These are phyloP conservation scores for Suhomyces prunicola DNA, from an alignment of 805 yeast genomes.

Conservation along the genomic window DNA sequence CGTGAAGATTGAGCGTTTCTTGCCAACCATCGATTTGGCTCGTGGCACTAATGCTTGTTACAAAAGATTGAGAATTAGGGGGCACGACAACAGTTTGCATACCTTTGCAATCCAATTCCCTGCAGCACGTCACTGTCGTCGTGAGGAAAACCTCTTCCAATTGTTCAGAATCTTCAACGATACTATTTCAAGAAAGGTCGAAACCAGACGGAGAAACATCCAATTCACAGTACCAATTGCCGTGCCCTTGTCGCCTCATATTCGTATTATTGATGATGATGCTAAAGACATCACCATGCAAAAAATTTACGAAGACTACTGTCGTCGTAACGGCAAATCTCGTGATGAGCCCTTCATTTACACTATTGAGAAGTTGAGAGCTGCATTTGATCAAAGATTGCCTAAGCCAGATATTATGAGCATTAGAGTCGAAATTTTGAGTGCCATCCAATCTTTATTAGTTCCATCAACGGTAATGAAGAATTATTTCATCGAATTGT, in stretches of 20 bases:
- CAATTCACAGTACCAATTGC: conserved; percentile 87
- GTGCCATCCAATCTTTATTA: conserved; percentile 81
- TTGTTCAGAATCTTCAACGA: conserved; percentile 86
- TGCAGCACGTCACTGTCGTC: conserved; percentile 93
- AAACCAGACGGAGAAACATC: conserved; percentile 81
- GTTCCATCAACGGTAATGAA: conserved; percentile 83
- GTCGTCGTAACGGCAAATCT: conserved; percentile 66
- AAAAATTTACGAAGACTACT: conserved; percentile 81
- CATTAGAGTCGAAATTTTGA: conserved; percentile 84
- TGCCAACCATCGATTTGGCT: conserved; percentile 83
- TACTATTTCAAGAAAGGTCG: conserved; percentile 74
- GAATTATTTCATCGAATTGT: conserved; percentile 69
- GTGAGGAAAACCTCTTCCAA: conserved; percentile 94
- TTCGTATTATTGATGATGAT: conserved; percentile 85
- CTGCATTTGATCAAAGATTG: conserved; percentile 88
- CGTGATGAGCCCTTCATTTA: conserved; percentile 90
- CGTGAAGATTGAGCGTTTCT: conserved; percentile 86
- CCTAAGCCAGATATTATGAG: conserved; percentile 91
- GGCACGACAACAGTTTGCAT: conserved; percentile 89
- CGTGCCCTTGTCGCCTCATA: conserved; percentile 91
- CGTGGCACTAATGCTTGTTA: conserved; percentile 90
- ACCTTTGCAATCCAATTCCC: conserved; percentile 97
- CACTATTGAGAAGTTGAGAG: conserved; percentile 78
- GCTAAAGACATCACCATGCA: conserved; percentile 72
- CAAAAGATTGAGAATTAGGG: conserved; percentile 83